Conservation (phyloP, 1,139 yeast species). For the Arxiozyma heterogenica region DNA sequence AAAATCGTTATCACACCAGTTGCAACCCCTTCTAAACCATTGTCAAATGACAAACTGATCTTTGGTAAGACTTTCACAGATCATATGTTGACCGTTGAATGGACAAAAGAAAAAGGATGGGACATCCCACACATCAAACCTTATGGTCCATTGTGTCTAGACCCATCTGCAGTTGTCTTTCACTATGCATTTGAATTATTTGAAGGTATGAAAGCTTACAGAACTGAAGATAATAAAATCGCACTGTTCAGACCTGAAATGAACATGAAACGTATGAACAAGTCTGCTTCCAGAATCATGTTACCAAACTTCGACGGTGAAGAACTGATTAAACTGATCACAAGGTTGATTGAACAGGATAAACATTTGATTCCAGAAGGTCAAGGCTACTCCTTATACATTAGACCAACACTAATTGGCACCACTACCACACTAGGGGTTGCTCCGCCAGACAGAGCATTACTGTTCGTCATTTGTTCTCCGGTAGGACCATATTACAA, state of each 20-base stretch:
- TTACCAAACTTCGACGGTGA: slow-evolving; percentile 77
- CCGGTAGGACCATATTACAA: slow-evolving; percentile 92
- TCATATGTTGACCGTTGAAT: slow-evolving; percentile 83
- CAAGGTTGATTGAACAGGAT: slow-evolving; percentile 66
- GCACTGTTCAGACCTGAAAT: slow-evolving; percentile 84
- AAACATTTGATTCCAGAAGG: slow-evolving; percentile 71
- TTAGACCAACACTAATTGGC: slow-evolving; percentile 92
- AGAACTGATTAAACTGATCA: slow-evolving; percentile 64
- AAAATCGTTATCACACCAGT: slow-evolving; percentile 54
- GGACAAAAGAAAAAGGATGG: slow-evolving; percentile 80
- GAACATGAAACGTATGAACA: slow-evolving; percentile 87
- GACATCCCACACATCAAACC: slow-evolving; percentile 76
- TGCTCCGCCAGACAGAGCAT: slow-evolving; percentile 66
- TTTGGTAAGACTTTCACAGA: slow-evolving; percentile 85
- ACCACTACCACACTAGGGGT: slow-evolving; percentile 84
- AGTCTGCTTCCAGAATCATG: slow-evolving; percentile 77
- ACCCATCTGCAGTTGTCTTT: slow-evolving; percentile 82
- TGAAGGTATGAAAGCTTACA: slow-evolving; percentile 94
- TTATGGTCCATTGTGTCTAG: slow-evolving; percentile 63
- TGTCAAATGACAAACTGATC: slow-evolving; percentile 66
- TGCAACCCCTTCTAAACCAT: slow-evolving; percentile 49
- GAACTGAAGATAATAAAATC: slow-evolving; percentile 55
- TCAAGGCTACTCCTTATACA: slow-evolving; percentile 80
- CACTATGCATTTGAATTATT: slow-evolving; percentile 93
- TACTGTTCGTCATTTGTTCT: slow-evolving; percentile 76